Base-by-base conservation (phyloP, 768 basidiomycete species). In the Trametes punicea region DNA sequence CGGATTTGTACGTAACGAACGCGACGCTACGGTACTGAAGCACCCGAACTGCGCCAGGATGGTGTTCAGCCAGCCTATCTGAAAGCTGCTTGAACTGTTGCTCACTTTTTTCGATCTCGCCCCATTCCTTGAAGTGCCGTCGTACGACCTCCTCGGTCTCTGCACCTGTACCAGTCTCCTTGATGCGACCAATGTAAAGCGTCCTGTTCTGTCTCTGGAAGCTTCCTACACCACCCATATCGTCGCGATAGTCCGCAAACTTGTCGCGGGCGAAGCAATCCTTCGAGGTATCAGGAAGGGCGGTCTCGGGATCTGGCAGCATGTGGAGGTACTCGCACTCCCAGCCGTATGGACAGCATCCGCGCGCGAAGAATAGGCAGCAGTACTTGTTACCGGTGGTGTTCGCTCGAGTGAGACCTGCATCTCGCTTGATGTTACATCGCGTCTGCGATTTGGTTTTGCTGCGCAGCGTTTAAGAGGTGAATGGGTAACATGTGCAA, bases 221-320 rank as follows among this genome's bases (percentile, higher is more conserved):
- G 57, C 90, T 93, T 11, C 97, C 97, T 27, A 98, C 96, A 73
- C 97, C 97, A 64, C 97, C 97, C 97, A 99, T 98, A 69, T 99
- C 97, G 69, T 99, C 97, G 57, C 96, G 78, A 72, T 99, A 99
- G 71, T 97, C 94, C 0, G 94, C 76, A 70, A 98, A 97, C 74
- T 98, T 98, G 75, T 97, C 94, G 42, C 97, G 78, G 0, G 92
- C 93, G 68, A 99, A 99, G 69, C 93, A 96, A 71, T 99, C 97
- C 69, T 96, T 91, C 6, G 94, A 92, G 40, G 85, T 86, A 73
- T 98, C 96, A 1, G 95, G 91, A 10, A 96, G 74, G 9, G 81
- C 75, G 52, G 81, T 78, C 33, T 74, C 70, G 0, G 83, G 79
- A 56, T 89, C 83, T 0, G 96, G 97, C 18, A 99, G 81, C 38